A percentile compares a stretch with the other conserved stretches of the same genome.
These are phyloP conservation scores for Helianthus tuberosus DNA, from an alignment of 129 eudicot genomes.

Conservation along the genomic window DNA sequence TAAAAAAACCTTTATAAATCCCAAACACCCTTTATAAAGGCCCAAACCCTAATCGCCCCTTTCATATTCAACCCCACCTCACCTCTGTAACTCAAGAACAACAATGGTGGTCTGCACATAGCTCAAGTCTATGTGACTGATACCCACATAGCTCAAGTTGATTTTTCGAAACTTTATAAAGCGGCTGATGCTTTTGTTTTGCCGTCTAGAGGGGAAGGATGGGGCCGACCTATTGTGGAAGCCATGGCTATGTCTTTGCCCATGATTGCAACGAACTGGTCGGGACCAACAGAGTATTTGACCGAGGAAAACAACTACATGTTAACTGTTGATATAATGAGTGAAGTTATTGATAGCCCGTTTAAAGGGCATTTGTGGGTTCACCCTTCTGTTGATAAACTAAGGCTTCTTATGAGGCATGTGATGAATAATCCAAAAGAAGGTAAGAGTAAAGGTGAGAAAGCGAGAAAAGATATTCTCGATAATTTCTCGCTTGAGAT, in stretches of 20 bases:
- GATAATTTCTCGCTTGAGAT: constrained; percentile 57
- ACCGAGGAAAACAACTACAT: constrained; percentile 67
- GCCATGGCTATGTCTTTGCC: constrained; percentile 91
- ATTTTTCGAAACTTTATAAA: constrained; percentile 66
- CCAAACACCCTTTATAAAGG: too few relatives aligned
- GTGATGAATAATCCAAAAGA: constrained; percentile 64
- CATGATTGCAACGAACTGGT: constrained; percentile 81
- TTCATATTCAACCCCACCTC: too few relatives aligned
- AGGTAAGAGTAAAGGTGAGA: constrained; percentile 58
- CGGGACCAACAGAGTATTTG: constrained; percentile 85
- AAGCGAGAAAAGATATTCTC: constrained; percentile 73
- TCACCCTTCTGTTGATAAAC: constrained; percentile 64
- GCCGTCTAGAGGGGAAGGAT: constrained; percentile 89
- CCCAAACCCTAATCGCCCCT: too few relatives aligned
- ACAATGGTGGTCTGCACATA: too few relatives aligned
- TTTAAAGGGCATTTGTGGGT: constrained; percentile 88
- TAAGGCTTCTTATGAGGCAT: constrained; percentile 62
- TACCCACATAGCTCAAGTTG: constrained; percentile 76
- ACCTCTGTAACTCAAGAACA: too few relatives aligned
- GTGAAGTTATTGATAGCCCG: constrained; percentile 76
- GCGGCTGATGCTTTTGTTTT: constrained; percentile 69
- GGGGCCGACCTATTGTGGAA: constrained; percentile 88
- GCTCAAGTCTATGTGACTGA: too few relatives aligned
- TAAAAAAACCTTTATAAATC: too few relatives aligned
- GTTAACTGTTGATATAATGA: constrained; percentile 61